These are phyloP conservation scores for Russula lepida DNA, from an alignment of 768 basidiomycete genomes.

Conservation along the genomic window DNA sequence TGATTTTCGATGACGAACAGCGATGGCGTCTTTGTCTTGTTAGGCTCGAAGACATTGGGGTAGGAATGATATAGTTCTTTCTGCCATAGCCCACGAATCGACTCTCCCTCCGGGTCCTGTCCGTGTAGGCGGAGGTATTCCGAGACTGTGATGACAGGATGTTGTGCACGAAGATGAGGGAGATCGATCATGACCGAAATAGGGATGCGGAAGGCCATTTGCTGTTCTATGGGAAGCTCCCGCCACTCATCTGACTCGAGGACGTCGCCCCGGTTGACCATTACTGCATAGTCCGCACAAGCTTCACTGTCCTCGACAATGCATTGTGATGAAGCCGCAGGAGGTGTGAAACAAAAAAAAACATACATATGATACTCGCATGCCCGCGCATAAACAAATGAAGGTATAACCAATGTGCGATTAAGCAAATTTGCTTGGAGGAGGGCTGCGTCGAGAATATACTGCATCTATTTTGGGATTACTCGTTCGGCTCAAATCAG, in stretches of 20 bases:
- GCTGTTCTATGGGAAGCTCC: conserved; percentile 29
- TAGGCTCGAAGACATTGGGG: conserved; percentile 24
- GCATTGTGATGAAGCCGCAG: neutral
- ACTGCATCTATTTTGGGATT: conserved; percentile 32
- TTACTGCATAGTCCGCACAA: conserved; percentile 34
- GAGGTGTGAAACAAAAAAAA: conserved; percentile 3
- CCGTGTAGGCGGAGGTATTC: conserved; percentile 38
- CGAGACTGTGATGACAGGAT: conserved; percentile 34
- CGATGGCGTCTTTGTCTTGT: conserved; percentile 21
- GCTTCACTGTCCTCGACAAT: conserved; percentile 22
- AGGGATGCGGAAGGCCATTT: conserved; percentile 31
- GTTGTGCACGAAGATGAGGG: conserved; percentile 31
- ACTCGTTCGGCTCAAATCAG: neutral
- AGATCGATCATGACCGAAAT: conserved; percentile 36
- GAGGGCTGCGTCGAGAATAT: conserved; percentile 40
- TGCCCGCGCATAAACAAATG: conserved; percentile 39
- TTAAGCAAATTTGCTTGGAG: conserved; percentile 37
- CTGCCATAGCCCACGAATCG: conserved; percentile 33
- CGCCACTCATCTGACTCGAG: conserved; percentile 35
- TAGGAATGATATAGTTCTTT: conserved; percentile 28
- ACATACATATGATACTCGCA: conserved; percentile 36
- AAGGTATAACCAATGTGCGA: conserved; percentile 37
- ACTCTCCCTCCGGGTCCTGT: conserved; percentile 29
- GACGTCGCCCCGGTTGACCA: conserved; percentile 39
- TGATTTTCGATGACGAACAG: conserved; percentile 33